Conservation (phyloP, 139 green algal species). For the Monoraphidium neglectum region DNA sequence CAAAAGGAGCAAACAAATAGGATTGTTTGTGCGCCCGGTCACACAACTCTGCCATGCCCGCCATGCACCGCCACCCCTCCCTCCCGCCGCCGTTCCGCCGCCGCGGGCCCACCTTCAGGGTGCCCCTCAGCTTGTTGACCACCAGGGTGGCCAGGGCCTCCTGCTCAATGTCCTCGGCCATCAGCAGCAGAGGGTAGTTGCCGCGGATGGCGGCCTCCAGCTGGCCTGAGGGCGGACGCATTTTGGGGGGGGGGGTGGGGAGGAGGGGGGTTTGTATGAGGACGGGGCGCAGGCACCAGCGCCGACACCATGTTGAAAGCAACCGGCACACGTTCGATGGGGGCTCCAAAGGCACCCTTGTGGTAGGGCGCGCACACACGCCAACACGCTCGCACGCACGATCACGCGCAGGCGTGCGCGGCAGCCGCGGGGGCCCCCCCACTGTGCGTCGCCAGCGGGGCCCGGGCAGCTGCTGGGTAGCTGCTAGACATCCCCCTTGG, state of each 20-base stretch:
- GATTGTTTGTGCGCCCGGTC: too few species aligned
- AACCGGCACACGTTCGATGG: too few species aligned
- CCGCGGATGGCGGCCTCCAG: constrained; percentile 90
- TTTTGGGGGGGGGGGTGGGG: not conserved
- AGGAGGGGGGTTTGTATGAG: not conserved
- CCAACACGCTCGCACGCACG: not conserved
- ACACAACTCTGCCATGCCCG: too few species aligned
- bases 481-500: not conserved
- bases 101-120: constrained; percentile 76
- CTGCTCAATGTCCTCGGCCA: constrained; percentile 99
- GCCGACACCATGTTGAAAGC: too few species aligned
- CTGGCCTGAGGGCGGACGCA: constrained; percentile 55
- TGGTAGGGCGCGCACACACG: too few species aligned
- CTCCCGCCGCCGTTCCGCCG: not conserved
- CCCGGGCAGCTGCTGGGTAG: not conserved
- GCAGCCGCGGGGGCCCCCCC: too few species aligned
- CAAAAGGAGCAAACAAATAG: too few species aligned
- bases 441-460: too few species aligned
- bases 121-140: constrained; percentile 99
- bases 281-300: not conserved
- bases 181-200: constrained; percentile 96
- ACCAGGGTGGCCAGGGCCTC: constrained; percentile 98
- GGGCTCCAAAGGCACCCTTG: too few species aligned
- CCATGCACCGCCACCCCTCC: not conserved
- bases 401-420: too few species aligned